phyloP scores from a whole-genome alignment of 495 filamentous ascomycete species.

The Penicillium paradoxum region DNA sequence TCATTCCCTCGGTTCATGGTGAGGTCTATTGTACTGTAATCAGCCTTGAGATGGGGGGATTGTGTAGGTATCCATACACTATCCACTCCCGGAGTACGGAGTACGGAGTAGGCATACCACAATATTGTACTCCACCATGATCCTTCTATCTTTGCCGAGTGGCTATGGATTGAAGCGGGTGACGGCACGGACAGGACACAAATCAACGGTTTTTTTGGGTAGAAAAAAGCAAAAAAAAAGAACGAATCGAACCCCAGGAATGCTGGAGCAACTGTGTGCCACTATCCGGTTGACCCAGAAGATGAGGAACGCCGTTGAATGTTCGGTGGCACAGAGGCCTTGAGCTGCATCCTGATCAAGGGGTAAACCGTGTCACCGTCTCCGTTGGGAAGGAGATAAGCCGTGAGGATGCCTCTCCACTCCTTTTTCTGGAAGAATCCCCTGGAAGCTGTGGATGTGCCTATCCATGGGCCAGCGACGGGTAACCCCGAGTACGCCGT shows the following conservation, averaged over 20 bases:
- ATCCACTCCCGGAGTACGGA: not conserved
- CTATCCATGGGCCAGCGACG: slow-evolving; percentile 2
- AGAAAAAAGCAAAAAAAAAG: slow-evolving; percentile 12
- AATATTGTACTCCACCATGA: not conserved
- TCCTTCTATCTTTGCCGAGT: not conserved
- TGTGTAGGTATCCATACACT: not conserved
- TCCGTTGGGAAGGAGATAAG: not conserved
- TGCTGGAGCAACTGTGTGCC: slow-evolving; percentile 2
- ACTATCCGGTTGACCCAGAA: slow-evolving; percentile 7
- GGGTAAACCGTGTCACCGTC: slow-evolving; percentile 4
- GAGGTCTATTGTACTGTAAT: slow-evolving; percentile 22
- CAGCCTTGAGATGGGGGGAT: not conserved
- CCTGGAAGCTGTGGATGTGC: not conserved
- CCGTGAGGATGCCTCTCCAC: not conserved
- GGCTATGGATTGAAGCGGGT: not conserved
- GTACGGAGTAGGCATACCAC: not conserved
- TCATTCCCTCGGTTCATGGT: not conserved
- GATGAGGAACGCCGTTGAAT: not conserved
- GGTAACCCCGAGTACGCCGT: not conserved
- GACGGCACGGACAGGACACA: slow-evolving; percentile 5
- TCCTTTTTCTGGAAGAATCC: not conserved
- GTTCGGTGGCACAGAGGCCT: slow-evolving; percentile 2
- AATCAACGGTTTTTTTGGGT: slow-evolving; percentile 16
- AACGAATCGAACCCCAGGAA: not conserved
- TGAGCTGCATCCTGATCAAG: slow-evolving; percentile 11